Evolutionary conservation across 108 stramenopile species (phyloP).

Genomic region (Cyclotella distinguenda): DNA sequence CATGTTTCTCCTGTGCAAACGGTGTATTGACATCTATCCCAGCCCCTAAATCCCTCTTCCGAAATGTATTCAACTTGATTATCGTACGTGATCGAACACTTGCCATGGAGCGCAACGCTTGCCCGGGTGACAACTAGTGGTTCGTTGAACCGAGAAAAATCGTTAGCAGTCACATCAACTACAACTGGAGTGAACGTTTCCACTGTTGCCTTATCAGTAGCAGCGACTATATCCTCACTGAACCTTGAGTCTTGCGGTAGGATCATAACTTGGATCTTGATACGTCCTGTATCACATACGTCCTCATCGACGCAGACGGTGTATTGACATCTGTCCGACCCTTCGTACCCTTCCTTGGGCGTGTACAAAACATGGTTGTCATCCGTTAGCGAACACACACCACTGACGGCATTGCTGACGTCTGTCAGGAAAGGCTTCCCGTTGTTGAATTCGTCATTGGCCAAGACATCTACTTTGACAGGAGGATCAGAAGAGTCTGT

Average conservation of each 20-base stretch:
- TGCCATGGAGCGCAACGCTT: slow-evolving; percentile 11
- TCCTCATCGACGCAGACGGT: slow-evolving; percentile 24
- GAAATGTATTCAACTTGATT: slow-evolving; percentile 21
- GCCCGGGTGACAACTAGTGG: slow-evolving; percentile 9
- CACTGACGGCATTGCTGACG: slow-evolving; percentile 9
- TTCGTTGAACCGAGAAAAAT: not conserved
- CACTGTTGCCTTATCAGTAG: not conserved
- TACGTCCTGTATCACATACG: slow-evolving; percentile 31
- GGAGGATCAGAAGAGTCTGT: slow-evolving; percentile 19
- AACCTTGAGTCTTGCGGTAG: slow-evolving; percentile 10
- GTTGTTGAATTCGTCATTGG: slow-evolving; percentile 24
- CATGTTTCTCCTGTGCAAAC: slow-evolving; percentile 16
- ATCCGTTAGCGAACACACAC: slow-evolving; percentile 16
- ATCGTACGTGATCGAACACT: slow-evolving; percentile 9
- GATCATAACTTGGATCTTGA: slow-evolving; percentile 30
- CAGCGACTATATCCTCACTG: not conserved
- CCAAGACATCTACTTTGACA: slow-evolving; percentile 26
- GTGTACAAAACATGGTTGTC: slow-evolving; percentile 34
- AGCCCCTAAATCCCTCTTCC: slow-evolving; percentile 13
- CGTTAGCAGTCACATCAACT: slow-evolving; percentile 22
- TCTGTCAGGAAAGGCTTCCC: slow-evolving; percentile 10
- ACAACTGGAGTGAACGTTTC: slow-evolving; percentile 9
- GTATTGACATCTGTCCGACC: slow-evolving; percentile 31
- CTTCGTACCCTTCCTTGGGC: slow-evolving; percentile 13
- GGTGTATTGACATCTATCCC: slow-evolving; percentile 22